phyloP scores from a whole-genome alignment of 1,139 yeast species.

The Yamadazyma triangularis region DNA sequence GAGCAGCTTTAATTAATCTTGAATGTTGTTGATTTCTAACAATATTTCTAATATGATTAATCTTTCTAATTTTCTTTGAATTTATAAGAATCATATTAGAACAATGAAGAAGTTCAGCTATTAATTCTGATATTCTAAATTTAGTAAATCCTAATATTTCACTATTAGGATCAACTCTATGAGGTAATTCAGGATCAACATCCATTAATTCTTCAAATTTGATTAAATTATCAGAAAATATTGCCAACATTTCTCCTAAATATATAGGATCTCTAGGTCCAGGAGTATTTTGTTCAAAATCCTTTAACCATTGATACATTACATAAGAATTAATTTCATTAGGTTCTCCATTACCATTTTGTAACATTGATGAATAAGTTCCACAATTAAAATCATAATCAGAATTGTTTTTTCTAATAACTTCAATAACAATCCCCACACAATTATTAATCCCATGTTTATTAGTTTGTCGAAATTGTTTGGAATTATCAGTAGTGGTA shows the following conservation, averaged over 20 bases:
- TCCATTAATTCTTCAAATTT: slow-evolving; percentile 27
- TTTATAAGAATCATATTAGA: slow-evolving; percentile 47
- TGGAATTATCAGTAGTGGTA: slow-evolving; percentile 10
- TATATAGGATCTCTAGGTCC: slow-evolving; percentile 44
- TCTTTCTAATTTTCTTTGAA: slow-evolving; percentile 32
- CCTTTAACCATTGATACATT: slow-evolving; percentile 46
- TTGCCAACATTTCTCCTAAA: slow-evolving; percentile 39
- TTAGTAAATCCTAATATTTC: slow-evolving; percentile 36
- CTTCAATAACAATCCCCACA: slow-evolving; percentile 44
- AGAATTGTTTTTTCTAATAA: slow-evolving; percentile 44
- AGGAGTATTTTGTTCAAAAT: slow-evolving; percentile 47
- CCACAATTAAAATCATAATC: slow-evolving; percentile 48
- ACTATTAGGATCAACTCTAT: slow-evolving; percentile 12
- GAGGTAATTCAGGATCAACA: slow-evolving; percentile 22
- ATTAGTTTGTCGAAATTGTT: slow-evolving; percentile 23
- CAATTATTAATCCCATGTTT: slow-evolving; percentile 46
- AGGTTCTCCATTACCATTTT: slow-evolving; percentile 25
- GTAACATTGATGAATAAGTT: slow-evolving; percentile 30
- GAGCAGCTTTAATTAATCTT: slow-evolving; percentile 31
- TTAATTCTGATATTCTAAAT: slow-evolving; percentile 40
- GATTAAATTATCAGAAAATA: slow-evolving; percentile 36
- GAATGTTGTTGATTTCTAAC: slow-evolving; percentile 28
- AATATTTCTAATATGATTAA: slow-evolving; percentile 33
- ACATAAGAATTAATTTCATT: slow-evolving; percentile 40
- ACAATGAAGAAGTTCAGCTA: slow-evolving; percentile 46